Percentiles rank a stretch among this genome's conserved stretches.
These are phyloP conservation scores for Apiospora koreana DNA, from an alignment of 2,329 filamentous ascomycete species.

Conservation along the genomic window DNA sequence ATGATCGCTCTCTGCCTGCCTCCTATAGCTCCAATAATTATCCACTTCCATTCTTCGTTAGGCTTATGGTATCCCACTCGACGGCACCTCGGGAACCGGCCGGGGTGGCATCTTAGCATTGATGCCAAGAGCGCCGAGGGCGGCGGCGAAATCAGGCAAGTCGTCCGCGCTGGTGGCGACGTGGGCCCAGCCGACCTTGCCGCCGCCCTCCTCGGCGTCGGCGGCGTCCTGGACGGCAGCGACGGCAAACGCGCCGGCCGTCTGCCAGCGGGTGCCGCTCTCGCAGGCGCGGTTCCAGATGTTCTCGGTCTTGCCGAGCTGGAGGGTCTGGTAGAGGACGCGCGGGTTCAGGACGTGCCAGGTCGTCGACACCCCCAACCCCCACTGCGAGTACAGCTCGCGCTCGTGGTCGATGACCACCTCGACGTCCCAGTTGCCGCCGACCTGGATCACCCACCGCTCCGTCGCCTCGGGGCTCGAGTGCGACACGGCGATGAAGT, in stretches of 20 bases:
- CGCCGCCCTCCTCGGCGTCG: slow-evolving; percentile 55
- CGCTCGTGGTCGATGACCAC: slow-evolving; percentile 63
- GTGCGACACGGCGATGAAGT: slow-evolving; percentile 66
- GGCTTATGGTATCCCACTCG: neutral
- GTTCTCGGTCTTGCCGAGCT: slow-evolving; percentile 60
- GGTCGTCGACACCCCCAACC: slow-evolving; percentile 60
- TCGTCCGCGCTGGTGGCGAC: slow-evolving; percentile 50
- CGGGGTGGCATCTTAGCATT: slow-evolving; percentile 12
- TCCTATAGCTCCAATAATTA: neutral
- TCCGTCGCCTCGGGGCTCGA: slow-evolving; percentile 54
- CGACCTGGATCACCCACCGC: slow-evolving; percentile 57
- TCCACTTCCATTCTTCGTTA: neutral
- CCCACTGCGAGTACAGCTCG: slow-evolving; percentile 65
- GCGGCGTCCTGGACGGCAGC: slow-evolving; percentile 50
- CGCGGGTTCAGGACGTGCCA: slow-evolving; percentile 64
- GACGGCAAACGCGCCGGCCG: slow-evolving; percentile 63
- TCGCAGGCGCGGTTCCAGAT: slow-evolving; percentile 68
- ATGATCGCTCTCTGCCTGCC: neutral
- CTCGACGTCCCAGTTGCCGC: slow-evolving; percentile 57
- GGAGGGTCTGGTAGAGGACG: slow-evolving; percentile 58
- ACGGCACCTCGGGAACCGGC: neutral
- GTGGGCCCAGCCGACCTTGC: slow-evolving; percentile 48
- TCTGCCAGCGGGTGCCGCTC: slow-evolving; percentile 71
- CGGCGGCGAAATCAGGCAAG: slow-evolving; percentile 42
- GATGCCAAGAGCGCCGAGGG: slow-evolving; percentile 20